Evolutionary conservation across 1,139 yeast genomes (phyloP).

Genomic region (Nadsonia starkeyi-henricii): DNA sequence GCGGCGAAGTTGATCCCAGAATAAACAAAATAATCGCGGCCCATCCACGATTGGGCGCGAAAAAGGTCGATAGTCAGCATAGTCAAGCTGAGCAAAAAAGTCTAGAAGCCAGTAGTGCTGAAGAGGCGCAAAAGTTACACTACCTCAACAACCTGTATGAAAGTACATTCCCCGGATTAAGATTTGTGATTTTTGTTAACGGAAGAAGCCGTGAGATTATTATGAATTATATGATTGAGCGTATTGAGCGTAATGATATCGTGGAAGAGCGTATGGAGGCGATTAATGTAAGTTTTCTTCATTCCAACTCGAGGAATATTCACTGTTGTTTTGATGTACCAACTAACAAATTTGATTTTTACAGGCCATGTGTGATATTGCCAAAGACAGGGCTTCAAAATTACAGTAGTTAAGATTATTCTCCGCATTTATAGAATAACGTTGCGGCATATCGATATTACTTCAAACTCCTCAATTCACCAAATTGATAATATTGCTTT

Average conservation of each 20-base stretch:
- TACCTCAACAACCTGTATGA: conserved; percentile 54
- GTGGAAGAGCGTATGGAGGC: conserved; percentile 48
- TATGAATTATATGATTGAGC: conserved; percentile 46
- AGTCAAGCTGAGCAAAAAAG: conserved; percentile 61
- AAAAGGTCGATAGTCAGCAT: conserved; percentile 40
- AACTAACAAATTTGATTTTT: conserved; percentile 5
- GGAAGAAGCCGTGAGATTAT: conserved; percentile 58
- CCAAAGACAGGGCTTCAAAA: conserved; percentile 48
- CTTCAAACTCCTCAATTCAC: too few relatives aligned
- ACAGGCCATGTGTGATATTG: conserved; percentile 78
- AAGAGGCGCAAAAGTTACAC: conserved; percentile 35
- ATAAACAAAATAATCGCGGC: conserved; percentile 41
- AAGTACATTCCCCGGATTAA: conserved; percentile 57
- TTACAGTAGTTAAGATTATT: conserved; percentile 3
- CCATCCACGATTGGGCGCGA: conserved; percentile 76
- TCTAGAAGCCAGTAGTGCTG: conserved; percentile 32
- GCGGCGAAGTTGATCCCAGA: conserved; percentile 10
- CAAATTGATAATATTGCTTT: too few relatives aligned
- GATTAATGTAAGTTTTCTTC: conserved; percentile 30
- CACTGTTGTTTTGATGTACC: neutral
- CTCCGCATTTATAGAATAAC: too few relatives aligned
- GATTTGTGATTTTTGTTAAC: conserved; percentile 85
- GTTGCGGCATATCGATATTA: too few relatives aligned
- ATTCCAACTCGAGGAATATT: neutral
- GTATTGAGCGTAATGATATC: conserved; percentile 45